phyloP scores from a whole-genome alignment of 2,329 filamentous ascomycete species.

The Geoglossum cookeanum region DNA sequence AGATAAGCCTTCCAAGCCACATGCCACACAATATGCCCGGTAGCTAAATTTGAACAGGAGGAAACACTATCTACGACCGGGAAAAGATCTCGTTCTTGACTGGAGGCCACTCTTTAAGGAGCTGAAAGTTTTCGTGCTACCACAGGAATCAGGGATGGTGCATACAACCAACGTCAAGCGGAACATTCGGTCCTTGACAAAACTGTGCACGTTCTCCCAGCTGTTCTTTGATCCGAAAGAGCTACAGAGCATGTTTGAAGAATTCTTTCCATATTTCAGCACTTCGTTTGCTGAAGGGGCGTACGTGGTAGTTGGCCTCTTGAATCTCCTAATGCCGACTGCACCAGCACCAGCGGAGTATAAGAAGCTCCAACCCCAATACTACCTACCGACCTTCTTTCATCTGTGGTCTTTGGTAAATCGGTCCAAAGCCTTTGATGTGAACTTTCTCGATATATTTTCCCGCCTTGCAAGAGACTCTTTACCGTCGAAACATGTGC shows the following conservation, averaged over 20 bases:
- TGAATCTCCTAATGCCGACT: conserved; percentile 80
- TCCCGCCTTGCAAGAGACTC: conserved; percentile 77
- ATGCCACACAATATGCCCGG: conserved; percentile 1
- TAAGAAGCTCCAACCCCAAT: conserved; percentile 61
- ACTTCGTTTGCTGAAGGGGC: conserved; percentile 82
- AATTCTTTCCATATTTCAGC: conserved; percentile 73
- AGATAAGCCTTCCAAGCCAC: conserved; percentile 17
- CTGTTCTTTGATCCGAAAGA: conserved; percentile 83
- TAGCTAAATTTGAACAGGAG: conserved; percentile 37
- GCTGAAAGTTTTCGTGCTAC: conserved; percentile 75
- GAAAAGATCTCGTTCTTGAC: conserved; percentile 76
- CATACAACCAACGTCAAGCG: conserved; percentile 43
- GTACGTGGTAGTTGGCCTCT: conserved; percentile 73
- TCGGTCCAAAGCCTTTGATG: conserved; percentile 71
- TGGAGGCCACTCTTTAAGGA: conserved; percentile 90
- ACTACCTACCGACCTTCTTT: conserved; percentile 85
- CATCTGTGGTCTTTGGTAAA: conserved; percentile 91
- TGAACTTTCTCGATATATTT: conserved; percentile 73
- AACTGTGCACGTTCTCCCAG: conserved; percentile 77
- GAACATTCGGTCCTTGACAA: conserved; percentile 57
- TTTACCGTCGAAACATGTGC: conserved; percentile 51
- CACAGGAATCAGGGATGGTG: conserved; percentile 52
- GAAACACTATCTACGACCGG: conserved; percentile 84
- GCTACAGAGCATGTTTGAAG: conserved; percentile 61
- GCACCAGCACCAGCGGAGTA: conserved; percentile 53